Conservation (phyloP, 148 eudicot species). For the Camellia granthamiana region DNA sequence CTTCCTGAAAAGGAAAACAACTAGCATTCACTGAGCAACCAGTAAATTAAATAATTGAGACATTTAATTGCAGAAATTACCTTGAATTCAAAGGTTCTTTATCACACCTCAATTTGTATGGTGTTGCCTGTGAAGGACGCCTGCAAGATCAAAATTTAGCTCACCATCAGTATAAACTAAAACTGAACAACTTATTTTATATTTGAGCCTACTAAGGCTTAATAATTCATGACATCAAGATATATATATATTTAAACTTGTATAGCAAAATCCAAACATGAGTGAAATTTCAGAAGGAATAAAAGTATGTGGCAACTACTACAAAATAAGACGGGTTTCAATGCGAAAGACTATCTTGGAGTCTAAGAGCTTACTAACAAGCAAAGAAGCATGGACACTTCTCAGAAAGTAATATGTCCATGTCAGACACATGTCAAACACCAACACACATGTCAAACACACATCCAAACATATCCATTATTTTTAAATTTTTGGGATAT, state of each 20-base stretch:
- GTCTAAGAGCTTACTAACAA: not conserved
- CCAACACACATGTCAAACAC: no score
- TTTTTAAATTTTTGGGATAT: no score
- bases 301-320: not conserved
- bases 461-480: no score
- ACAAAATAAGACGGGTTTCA: not conserved
- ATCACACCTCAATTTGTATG: conserved; percentile 86
- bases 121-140: conserved; percentile 51
- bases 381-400: no score
- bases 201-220: not conserved
- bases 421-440: no score
- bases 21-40: not conserved
- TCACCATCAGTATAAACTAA: not conserved
- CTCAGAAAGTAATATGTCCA: no score
- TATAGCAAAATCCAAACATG: not conserved
- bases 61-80: conserved; percentile 38
- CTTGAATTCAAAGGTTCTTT: conserved; percentile 85
- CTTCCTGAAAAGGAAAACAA: not conserved
- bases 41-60: not conserved
- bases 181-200: not conserved
- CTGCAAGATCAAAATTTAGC: conserved; percentile 39
- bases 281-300: not conserved
- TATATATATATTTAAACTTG: not conserved
- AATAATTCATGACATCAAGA: not conserved
- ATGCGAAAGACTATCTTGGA: not conserved